Evolutionary conservation across 2,329 filamentous ascomycete genomes (phyloP).

Genomic region (Fusarium acutatum): DNA sequence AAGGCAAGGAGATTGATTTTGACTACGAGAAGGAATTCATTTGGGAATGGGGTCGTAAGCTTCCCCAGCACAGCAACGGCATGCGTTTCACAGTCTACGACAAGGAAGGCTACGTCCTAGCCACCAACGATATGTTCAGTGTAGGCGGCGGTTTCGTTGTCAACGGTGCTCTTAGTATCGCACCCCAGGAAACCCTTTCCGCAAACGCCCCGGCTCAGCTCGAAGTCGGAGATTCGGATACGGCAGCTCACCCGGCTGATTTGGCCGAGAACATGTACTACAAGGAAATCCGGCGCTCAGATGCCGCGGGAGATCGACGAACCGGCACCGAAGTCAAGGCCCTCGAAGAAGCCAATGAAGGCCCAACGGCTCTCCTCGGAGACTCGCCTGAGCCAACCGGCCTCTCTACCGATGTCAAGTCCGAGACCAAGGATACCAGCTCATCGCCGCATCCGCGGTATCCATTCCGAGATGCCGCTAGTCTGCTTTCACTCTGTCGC

Average conservation of each 20-base stretch:
- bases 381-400: background rate
- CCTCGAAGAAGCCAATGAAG: constrained; percentile 36
- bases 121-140: constrained; percentile 61
- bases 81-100: constrained; percentile 62
- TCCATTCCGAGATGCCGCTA: constrained; percentile 57
- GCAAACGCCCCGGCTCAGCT: constrained; percentile 16
- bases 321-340: constrained; percentile 55
- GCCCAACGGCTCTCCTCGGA: constrained; percentile 11
- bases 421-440: constrained; percentile 18
- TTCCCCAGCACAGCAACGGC: constrained; percentile 61
- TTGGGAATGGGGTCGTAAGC: constrained; percentile 61
- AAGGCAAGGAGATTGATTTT: constrained; percentile 57
- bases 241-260: constrained; percentile 53
- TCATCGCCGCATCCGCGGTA: constrained; percentile 52
- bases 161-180: constrained; percentile 58
- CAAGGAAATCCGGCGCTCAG: constrained; percentile 58
- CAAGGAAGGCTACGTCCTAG: constrained; percentile 55
- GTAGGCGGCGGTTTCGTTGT: constrained; percentile 63
- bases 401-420: constrained; percentile 23
- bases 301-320: constrained; percentile 56
- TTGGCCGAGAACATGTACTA: constrained; percentile 62
- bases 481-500: constrained; percentile 56
- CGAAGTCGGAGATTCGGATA: constrained; percentile 12
- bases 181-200: constrained; percentile 37
- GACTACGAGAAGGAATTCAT: constrained; percentile 59